These are phyloP conservation scores for Sclerospora graminicola DNA, from an alignment of 352 stramenopile genomes.

Conservation along the genomic window DNA sequence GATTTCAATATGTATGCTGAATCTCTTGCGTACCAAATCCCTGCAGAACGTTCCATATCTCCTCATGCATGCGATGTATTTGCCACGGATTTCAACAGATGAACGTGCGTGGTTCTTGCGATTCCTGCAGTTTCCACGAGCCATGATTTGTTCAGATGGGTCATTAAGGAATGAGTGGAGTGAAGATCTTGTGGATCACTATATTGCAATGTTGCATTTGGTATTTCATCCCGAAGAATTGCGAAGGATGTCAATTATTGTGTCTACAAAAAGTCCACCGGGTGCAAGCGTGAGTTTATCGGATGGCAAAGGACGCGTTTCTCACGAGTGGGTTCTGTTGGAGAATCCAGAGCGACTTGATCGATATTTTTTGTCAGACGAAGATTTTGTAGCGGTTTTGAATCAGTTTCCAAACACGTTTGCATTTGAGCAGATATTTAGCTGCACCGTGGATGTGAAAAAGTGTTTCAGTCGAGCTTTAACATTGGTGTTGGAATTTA, in stretches of 20 bases:
- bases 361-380: conserved; percentile 70
- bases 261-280: conserved; percentile 48
- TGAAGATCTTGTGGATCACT: conserved; percentile 77
- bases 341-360: conserved; percentile 78
- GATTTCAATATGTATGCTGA: conserved; percentile 61
- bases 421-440: conserved; percentile 67
- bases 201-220: conserved; percentile 77
- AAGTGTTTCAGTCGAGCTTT: conserved; percentile 70
- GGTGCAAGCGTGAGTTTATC: conserved; percentile 15
- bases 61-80: conserved; percentile 79
- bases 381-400: conserved; percentile 74
- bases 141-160: conserved; percentile 44
- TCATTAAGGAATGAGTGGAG: conserved; percentile 56
- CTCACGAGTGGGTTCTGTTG: conserved; percentile 71
- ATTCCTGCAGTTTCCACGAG: conserved; percentile 74
- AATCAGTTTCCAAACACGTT: conserved; percentile 83
- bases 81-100: conserved; percentile 66
- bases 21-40: conserved; percentile 45
- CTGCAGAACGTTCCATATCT: conserved; percentile 76
- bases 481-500: conserved; percentile 68
- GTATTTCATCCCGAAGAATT: conserved; percentile 82
- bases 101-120: conserved; percentile 71
- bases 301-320: conserved; percentile 32
- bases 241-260: conserved; percentile 51
- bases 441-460: conserved; percentile 58